A percentile compares a stretch with the other conserved stretches of the same genome.
Conservation (phyloP, 108 stramenopile genomes). For the Fistulifera solaris region DNA sequence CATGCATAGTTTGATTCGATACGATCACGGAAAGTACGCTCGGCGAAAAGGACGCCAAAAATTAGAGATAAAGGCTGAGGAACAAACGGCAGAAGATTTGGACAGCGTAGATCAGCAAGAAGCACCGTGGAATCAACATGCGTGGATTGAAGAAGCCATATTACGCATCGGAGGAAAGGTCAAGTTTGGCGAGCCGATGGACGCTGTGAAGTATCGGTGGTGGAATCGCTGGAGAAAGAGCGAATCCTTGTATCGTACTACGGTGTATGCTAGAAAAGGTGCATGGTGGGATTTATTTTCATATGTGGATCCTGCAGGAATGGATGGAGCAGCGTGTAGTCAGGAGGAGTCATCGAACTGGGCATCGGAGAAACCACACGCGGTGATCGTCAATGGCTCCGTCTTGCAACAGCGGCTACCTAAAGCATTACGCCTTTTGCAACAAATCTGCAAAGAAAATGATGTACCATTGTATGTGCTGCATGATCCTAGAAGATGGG, state of each 20-base stretch:
- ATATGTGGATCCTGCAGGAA: neutral
- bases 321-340: no score
- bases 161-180: conserved; percentile 24
- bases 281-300: neutral
- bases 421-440: conserved; percentile 56
- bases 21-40: no score
- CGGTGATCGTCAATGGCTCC: conserved; percentile 77
- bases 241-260: neutral
- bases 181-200: conserved; percentile 3
- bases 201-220: neutral
- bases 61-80: no score
- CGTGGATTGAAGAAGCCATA: conserved; percentile 79
- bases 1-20: no score
- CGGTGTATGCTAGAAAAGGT: neutral
- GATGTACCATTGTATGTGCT: conserved; percentile 71
- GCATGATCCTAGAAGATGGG: conserved; percentile 75
- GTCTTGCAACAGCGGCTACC: conserved; percentile 71
- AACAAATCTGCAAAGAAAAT: conserved; percentile 55
- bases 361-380: conserved; percentile 80
- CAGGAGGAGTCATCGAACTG: conserved; percentile 16
- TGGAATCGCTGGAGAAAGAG: conserved; percentile 6
- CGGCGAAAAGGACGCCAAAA: no score
- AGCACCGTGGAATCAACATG: conserved; percentile 85
- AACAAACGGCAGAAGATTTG: neutral
- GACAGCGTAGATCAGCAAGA: neutral